Conservation (phyloP, 2,329 filamentous ascomycete genomes). For the Biscogniauxia marginata region DNA sequence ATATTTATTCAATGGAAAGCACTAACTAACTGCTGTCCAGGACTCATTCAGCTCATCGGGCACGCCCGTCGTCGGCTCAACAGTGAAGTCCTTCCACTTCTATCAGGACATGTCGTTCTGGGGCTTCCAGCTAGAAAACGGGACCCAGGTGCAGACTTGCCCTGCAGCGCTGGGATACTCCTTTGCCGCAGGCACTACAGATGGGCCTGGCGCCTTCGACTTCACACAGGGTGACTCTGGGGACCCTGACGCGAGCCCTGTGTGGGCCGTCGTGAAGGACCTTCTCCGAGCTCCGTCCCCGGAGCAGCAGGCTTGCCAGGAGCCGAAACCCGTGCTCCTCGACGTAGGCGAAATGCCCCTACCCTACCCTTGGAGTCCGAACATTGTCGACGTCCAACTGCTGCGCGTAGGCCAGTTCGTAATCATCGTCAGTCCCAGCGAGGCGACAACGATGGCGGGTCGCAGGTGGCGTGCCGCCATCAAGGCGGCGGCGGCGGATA, state of each 20-base stretch:
- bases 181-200: slow-evolving; percentile 86
- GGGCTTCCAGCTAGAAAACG: slow-evolving; percentile 70
- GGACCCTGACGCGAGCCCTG: slow-evolving; percentile 64
- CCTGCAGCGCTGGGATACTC: slow-evolving; percentile 84
- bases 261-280: slow-evolving; percentile 75
- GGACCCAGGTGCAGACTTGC: slow-evolving; percentile 70
- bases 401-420: slow-evolving; percentile 80
- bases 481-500: slow-evolving; percentile 43
- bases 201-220: slow-evolving; percentile 85
- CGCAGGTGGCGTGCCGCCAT: slow-evolving; percentile 79
- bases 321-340: slow-evolving; percentile 78
- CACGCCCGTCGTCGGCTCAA: slow-evolving; percentile 58
- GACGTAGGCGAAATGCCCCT: slow-evolving; percentile 74
- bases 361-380: slow-evolving; percentile 84
- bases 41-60: slow-evolving; percentile 45
- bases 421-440: slow-evolving; percentile 81
- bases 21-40: slow-evolving; percentile 35
- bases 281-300: slow-evolving; percentile 67
- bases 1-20: slow-evolving; percentile 5
- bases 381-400: slow-evolving; percentile 84
- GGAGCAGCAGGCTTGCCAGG: slow-evolving; percentile 72
- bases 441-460: slow-evolving; percentile 89
- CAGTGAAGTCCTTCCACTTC: slow-evolving; percentile 75
- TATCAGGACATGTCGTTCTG: slow-evolving; percentile 77
- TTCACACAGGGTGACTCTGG: slow-evolving; percentile 82